A percentile compares a stretch with the other conserved stretches of the same genome.
Evolutionary conservation across 1,284 basidiomycete species (phyloP).

Genomic region (Puccinia hordei): DNA sequence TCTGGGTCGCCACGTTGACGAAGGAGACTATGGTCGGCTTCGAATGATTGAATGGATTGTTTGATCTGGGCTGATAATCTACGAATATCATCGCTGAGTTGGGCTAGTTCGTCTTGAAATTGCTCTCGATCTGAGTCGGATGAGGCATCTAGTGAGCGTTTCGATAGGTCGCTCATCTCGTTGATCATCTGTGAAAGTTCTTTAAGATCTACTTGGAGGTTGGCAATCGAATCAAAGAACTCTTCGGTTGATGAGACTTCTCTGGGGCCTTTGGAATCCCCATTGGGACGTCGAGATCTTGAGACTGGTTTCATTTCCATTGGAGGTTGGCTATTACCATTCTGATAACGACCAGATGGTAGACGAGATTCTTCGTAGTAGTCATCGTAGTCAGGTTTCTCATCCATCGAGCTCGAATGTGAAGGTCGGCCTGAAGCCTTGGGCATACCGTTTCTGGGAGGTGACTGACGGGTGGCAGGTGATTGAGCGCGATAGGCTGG

Average conservation of each 20-base stretch:
- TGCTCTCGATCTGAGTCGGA: background rate
- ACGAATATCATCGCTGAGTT: conserved; percentile 24
- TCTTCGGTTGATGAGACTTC: conserved; percentile 31
- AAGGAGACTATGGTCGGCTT: conserved; percentile 39
- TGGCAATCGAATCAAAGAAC: conserved; percentile 38
- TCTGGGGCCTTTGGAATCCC: conserved; percentile 21
- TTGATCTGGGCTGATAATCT: conserved; percentile 24
- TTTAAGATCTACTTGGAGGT: conserved; percentile 33
- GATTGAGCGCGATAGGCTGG: conserved; percentile 21
- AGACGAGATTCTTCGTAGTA: background rate
- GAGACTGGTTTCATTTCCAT: conserved; percentile 42
- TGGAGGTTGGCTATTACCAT: background rate
- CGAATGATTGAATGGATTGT: conserved; percentile 34
- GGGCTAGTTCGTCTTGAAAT: background rate
- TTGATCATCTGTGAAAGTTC: conserved; percentile 34
- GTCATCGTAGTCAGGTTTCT: conserved; percentile 37
- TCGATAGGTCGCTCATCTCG: conserved; percentile 19
- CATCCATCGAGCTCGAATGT: conserved; percentile 1
- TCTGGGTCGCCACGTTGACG: conserved; percentile 43
- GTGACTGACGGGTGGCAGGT: background rate
- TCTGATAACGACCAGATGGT: background rate
- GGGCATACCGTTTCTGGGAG: conserved; percentile 19
- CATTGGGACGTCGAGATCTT: background rate
- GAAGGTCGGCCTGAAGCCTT: background rate
- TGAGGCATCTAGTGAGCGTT: conserved; percentile 26